phyloP scores from a whole-genome alignment of 148 eudicot genomes.

The Chenopodium formosanum region DNA sequence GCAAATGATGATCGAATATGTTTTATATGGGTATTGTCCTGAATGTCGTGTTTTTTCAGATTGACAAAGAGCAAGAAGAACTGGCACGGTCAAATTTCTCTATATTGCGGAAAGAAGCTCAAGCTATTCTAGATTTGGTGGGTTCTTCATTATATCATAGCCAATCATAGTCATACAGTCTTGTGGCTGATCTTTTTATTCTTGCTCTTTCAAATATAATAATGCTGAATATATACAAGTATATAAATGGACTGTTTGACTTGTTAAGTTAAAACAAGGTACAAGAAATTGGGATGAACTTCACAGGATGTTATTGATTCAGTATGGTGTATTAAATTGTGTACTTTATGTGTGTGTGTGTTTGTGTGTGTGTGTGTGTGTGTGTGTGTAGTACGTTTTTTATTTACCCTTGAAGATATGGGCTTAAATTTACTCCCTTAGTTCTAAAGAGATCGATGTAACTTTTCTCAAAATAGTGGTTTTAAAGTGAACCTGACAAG shows the following conservation, averaged over 20 bases:
- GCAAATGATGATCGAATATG: not conserved
- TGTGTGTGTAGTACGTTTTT: too few relatives aligned
- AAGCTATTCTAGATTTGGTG: slow-evolving; percentile 81
- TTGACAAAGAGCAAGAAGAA: slow-evolving; percentile 87
- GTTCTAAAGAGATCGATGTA: not conserved
- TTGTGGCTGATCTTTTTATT: not conserved
- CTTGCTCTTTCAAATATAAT: not conserved
- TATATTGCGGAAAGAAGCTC: slow-evolving; percentile 79
- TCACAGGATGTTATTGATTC: not conserved
- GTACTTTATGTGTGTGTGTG: not conserved
- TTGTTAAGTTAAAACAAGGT: not conserved
- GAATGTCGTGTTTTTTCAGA: slow-evolving; percentile 39
- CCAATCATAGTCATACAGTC: not conserved
- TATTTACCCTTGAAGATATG: too few relatives aligned
- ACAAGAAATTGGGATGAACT: too few relatives aligned
- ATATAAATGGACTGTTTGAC: not conserved
- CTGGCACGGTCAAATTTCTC: slow-evolving; percentile 77
- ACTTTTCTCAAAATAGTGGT: not conserved
- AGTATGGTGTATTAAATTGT: not conserved
- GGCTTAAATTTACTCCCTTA: not conserved
- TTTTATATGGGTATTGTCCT: not conserved
- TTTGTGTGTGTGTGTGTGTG: too few relatives aligned
- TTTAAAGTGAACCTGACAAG: not conserved
- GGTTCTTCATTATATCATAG: slow-evolving; percentile 19
- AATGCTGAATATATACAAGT: not conserved